These are phyloP conservation scores for Heliamphora pulchella DNA, from an alignment of 179 eudicot species.

Conservation along the genomic window DNA sequence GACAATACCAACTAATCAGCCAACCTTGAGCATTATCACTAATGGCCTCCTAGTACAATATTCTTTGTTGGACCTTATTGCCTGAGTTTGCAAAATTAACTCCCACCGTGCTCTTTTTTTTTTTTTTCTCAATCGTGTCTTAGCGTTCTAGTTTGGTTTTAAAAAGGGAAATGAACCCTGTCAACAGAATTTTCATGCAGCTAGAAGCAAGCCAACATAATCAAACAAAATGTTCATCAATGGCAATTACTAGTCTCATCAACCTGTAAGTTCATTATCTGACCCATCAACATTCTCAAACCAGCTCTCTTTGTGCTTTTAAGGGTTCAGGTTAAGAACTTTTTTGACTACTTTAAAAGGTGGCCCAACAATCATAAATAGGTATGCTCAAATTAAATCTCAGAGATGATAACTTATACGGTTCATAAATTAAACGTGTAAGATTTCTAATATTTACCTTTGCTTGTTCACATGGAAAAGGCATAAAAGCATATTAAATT, in stretches of 20 bases:
- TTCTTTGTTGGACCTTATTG: background rate
- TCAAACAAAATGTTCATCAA: slow-evolving; percentile 8
- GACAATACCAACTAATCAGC: background rate
- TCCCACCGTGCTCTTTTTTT: background rate
- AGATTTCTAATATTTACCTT: background rate
- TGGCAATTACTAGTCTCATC: background rate
- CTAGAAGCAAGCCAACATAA: background rate
- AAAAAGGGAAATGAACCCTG: background rate
- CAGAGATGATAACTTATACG: background rate
- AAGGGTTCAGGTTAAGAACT: background rate
- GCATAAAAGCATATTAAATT: background rate
- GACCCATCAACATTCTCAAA: slow-evolving; percentile 4
- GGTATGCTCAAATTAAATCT: background rate
- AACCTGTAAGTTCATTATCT: slow-evolving; percentile 2
- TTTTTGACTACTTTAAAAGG: background rate
- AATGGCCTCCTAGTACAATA: background rate
- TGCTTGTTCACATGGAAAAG: background rate
- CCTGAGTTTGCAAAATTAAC: background rate
- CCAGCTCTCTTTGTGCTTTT: background rate
- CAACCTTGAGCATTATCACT: background rate
- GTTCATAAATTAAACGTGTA: background rate
- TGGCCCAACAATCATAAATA: slow-evolving; percentile 5
- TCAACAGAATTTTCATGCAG: background rate
- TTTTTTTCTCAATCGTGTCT: background rate
- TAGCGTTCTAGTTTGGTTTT: background rate